Conservation (phyloP, 495 filamentous ascomycete species). For the Emericellopsis terricola region DNA sequence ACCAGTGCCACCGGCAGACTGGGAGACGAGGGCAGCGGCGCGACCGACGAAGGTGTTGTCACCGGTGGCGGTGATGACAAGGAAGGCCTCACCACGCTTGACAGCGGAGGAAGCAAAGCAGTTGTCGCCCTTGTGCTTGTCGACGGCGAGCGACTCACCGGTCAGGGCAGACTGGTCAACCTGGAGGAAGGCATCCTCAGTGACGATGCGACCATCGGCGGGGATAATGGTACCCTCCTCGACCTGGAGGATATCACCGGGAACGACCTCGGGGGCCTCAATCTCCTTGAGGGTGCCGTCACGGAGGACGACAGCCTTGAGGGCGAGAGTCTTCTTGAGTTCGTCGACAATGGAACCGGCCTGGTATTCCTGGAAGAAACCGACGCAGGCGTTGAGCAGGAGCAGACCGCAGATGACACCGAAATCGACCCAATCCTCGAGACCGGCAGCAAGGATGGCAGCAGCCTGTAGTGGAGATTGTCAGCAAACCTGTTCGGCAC, state of each 20-base stretch:
- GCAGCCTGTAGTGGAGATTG: constrained; percentile 32
- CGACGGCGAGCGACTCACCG: constrained; percentile 80
- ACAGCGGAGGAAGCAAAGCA: constrained; percentile 74
- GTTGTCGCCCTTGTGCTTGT: constrained; percentile 62
- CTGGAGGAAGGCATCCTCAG: constrained; percentile 63
- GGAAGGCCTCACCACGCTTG: constrained; percentile 74
- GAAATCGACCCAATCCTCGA: constrained; percentile 68
- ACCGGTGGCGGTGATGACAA: constrained; percentile 67
- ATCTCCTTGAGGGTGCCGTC: constrained; percentile 54
- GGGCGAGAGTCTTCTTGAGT: constrained; percentile 74
- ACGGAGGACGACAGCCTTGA: constrained; percentile 71
- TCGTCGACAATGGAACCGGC: constrained; percentile 85
- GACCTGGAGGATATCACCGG: constrained; percentile 75
- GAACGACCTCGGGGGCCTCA: constrained; percentile 62
- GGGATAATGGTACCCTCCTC: constrained; percentile 86
- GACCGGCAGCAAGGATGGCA: constrained; percentile 57
- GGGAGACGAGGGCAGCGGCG: constrained; percentile 67
- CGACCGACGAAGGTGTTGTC: constrained; percentile 81
- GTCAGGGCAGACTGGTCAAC: constrained; percentile 88
- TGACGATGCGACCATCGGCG: constrained; percentile 72
- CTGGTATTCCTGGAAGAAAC: constrained; percentile 79
- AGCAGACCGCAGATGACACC: constrained; percentile 61
- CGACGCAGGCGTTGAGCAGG: constrained; percentile 66
- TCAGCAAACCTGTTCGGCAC: too few species aligned
- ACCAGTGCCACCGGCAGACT: constrained; percentile 49